phyloP scores from a whole-genome alignment of 1,284 basidiomycete species.

The Leccinum huronense region DNA sequence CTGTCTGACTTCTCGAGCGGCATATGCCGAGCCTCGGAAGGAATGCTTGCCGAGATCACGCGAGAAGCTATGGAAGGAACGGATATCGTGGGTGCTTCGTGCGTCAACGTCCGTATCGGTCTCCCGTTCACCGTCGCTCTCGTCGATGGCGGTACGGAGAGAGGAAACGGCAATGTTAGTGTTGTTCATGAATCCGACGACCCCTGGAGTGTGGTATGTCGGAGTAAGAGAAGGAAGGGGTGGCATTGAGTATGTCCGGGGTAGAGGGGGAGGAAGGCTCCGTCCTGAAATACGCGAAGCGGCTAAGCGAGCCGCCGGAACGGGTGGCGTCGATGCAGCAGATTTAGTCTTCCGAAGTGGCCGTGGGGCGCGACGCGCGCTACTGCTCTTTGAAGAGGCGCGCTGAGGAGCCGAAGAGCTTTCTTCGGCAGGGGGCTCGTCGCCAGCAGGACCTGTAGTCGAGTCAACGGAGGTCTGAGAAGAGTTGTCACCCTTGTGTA shows the following conservation, averaged over 20 bases:
- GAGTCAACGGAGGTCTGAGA: constrained; percentile 39
- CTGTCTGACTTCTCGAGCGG: constrained; percentile 26
- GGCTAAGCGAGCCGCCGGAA: constrained; percentile 36
- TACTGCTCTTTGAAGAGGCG: constrained; percentile 24
- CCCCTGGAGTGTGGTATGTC: constrained; percentile 31
- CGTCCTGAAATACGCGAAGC: constrained; percentile 35
- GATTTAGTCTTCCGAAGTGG: constrained; percentile 37
- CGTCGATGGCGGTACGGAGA: constrained; percentile 38
- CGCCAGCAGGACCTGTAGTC: constrained; percentile 25
- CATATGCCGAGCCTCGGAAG: constrained; percentile 26
- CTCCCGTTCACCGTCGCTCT: constrained; percentile 37
- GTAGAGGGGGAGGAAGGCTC: constrained; percentile 30
- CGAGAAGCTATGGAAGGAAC: constrained; percentile 37
- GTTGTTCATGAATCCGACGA: constrained; percentile 35
- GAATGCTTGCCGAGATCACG: constrained; percentile 32
- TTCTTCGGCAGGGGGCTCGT: constrained; percentile 29
- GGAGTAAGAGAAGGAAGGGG: constrained; percentile 32
- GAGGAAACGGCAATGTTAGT: constrained; percentile 40
- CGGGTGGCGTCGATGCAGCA: constrained; percentile 37
- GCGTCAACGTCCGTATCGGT: constrained; percentile 35
- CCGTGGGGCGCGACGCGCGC: constrained; percentile 30
- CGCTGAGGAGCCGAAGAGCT: constrained; percentile 27
- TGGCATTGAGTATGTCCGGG: constrained; percentile 36
- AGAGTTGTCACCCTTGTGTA: constrained; percentile 48
- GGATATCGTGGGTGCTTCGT: constrained; percentile 29